A percentile compares a stretch with the other conserved stretches of the same genome.
phyloP scores from a whole-genome alignment of 768 basidiomycete genomes.

The Russula compacta region DNA sequence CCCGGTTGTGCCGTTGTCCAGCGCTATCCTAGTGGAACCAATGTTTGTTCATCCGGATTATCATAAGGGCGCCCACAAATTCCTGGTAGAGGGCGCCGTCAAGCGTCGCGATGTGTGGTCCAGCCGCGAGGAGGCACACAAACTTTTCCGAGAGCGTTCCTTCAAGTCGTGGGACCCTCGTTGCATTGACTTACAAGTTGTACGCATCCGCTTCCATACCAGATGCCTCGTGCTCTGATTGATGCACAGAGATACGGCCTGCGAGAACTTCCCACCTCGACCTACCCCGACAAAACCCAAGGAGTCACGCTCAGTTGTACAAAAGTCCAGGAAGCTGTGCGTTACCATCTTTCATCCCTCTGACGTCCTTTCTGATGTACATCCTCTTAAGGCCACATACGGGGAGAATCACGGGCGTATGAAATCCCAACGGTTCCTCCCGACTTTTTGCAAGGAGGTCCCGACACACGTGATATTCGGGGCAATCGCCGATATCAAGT shows the following conservation, averaged over 20 bases:
- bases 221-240: neutral
- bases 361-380: neutral
- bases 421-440: neutral
- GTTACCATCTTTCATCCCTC: neutral
- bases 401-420: neutral
- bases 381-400: constrained; percentile 7
- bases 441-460: constrained; percentile 15
- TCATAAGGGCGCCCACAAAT: neutral
- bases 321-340: constrained; percentile 35
- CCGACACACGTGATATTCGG: constrained; percentile 18
- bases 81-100: constrained; percentile 28
- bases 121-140: constrained; percentile 39
- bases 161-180: constrained; percentile 46
- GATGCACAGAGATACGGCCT: constrained; percentile 34
- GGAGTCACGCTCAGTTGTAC: constrained; percentile 44
- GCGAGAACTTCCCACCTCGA: constrained; percentile 32
- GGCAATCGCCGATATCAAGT: constrained; percentile 9
- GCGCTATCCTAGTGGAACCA: constrained; percentile 38
- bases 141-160: constrained; percentile 30
- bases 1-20: constrained; percentile 31
- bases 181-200: constrained; percentile 36
- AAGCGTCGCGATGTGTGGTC: constrained; percentile 45
- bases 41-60: constrained; percentile 30
- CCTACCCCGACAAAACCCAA: constrained; percentile 34
- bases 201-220: constrained; percentile 21